Evolutionary conservation across 352 stramenopile genomes (phyloP), one percentile per base, ranked within the genome.

Genomic region (Thalassiosira hispida): DNA sequence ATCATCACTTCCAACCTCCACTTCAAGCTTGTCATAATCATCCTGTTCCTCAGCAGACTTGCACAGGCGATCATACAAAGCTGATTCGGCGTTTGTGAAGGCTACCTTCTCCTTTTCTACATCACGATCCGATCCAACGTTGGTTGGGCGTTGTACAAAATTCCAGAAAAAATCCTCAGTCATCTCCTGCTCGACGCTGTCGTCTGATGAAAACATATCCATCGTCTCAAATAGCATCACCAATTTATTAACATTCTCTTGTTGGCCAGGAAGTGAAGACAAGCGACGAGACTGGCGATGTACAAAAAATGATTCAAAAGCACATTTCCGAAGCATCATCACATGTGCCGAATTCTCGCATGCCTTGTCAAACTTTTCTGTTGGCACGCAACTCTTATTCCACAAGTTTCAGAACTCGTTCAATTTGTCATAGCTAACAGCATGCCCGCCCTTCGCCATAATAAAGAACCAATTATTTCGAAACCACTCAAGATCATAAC

Each of bases 371-470:
- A 70, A 70, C 5, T 55, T 20, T 2, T 25, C 20, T 11, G 22
- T 29, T 27, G 9, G 5, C 18, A 70, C 61, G 11, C 23, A 44
- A 12, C 3, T 9, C 22, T 70, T 70, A 25, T 70, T 62, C 66
- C 66, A 75, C 1, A 67, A 8, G n/a, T 75, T 75, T 8, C 67
- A 31, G 12, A 60, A 60, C 29, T 75, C 55, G 51, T 75, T 75
- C 35, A 75, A 6, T 22, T 75, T 55, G 35, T 75, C 66, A 1
- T 61, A 9, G 25, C 31, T 59, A 9, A 75, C 23, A 29, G 35
- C 35, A 38, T 75, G 56, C 2, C 55, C 35, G 16, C 22, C 33
- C 16, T 56, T 38, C 25, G 40, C 27, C 66, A 75, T 57, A 0
- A 65, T 9, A 44, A 51, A 75, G 7, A 75, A 75, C 23, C 53